Evolutionary conservation across 148 eudicot species (phyloP), one percentile per base, ranked within the genome.

Genomic region (Nepenthes mirabilis): DNA sequence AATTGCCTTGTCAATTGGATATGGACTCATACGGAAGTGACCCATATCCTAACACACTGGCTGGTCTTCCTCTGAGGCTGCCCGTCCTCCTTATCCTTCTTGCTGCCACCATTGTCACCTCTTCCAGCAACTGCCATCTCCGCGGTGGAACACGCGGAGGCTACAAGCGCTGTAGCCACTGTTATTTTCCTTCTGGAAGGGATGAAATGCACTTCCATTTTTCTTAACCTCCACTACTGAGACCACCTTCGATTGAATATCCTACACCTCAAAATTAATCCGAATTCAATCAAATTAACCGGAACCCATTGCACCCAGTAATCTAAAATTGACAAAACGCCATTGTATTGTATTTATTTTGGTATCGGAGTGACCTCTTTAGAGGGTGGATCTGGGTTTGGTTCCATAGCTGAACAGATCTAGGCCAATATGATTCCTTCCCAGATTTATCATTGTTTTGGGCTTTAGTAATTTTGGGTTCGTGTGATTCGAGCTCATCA

Each of bases 351-450:
- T 23, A 23, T 23, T 23, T 23, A 23, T 23, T 23, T 23, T 23
- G 23, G 23, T 23, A 9, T 8, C 12, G 37, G 32, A 8, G 2
- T 62, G 52, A 64, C 87, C 87, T 77, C 70, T 37, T 62, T 65
- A 37, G 56, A 68, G 61, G 72, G 68, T 68, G 77, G 77, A 74
- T 84, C 90, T 60, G 81, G 71, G 51, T 47, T 73, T 80, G 82
- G 53, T 81, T 84, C 90, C 90, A 84, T 2, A 84, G 64, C 68
- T 81, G 90, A 74, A 74, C 90, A 65, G 90, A 84, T 74, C 79
- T 76, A 68, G 81, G 86, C 90, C 90, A 84, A 36, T 84, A 86
- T 4, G 83, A 79, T 74, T 81, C 81, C 68, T 65, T 79, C 35
- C 60, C 70, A 2, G 70, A 62, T 52, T 67, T 68, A 2, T 74